Evolutionary conservation across 805 yeast genomes (phyloP), one percentile per base, ranked within the genome.

Genomic region (Lachancea mirantina): DNA sequence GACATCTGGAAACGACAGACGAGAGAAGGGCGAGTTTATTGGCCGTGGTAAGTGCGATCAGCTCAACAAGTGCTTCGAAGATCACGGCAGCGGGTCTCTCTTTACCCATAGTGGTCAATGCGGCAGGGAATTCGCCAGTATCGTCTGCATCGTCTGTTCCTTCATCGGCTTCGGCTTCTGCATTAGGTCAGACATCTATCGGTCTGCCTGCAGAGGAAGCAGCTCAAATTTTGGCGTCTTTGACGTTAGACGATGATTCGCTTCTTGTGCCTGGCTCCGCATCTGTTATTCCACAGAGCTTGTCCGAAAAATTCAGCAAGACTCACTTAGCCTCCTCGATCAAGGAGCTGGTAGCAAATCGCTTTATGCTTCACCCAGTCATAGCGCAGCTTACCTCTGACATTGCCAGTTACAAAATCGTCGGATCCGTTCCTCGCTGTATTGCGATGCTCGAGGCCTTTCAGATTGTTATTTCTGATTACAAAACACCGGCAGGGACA

Each of bases 381-480:
- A 78, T 89, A 26, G 64, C 85, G 31, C 68, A 84, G 16, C 64
- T 92, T 41, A 79, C 95, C 1, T 74, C 84, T 38, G 81, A 84
- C 45, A 76, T 79, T 45, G 79, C 95, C 9, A 77, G 85, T 26
- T 89, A 84, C 57, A 74, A 80, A 43, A 75, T 89, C 23, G 92
- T 88, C 6, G 98, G 98, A 0, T 85, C 96, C 0, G 81, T 80
- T 3, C 78, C 84, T 17, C 72, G 98, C 46, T 83, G 95, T 57
- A 67, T 68, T 40, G 80, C 84, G 11, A 84, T 89, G 92, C 65
- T 92, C 55, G 72, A 72, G 40, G 88, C 88, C 3, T 92, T 92
- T 61, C 78, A 81, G 58, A 69, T 66, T 18, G 88, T 92, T 14
- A 84, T 92, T 29, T 50, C 56, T 23, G 94, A 85, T 43, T 92